phyloP scores from a whole-genome alignment of 179 eudicot genomes.

The Beta lomatogona region DNA sequence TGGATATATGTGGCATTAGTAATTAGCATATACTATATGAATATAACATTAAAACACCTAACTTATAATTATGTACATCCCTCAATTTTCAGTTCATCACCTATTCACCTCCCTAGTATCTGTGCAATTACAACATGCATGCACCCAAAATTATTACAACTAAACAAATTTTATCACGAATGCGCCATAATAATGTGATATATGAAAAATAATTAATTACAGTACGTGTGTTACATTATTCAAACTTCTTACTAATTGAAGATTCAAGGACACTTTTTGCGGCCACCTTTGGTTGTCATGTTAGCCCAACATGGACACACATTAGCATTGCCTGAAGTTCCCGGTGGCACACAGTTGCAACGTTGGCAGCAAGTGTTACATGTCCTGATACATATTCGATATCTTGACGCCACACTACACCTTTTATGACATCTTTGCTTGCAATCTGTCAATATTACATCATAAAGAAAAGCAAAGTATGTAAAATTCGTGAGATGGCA shows the following conservation, averaged over 20 bases:
- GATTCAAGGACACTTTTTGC: constrained; percentile 40
- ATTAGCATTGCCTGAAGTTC: constrained; percentile 31
- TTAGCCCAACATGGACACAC: constrained; percentile 40
- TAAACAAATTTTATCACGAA: neutral
- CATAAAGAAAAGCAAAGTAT: too few species aligned
- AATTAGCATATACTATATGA: too few species aligned
- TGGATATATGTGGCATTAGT: too few species aligned
- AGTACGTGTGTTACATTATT: neutral
- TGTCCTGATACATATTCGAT: constrained; percentile 27
- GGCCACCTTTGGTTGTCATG: constrained; percentile 32
- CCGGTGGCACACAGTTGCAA: constrained; percentile 48
- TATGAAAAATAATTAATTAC: neutral
- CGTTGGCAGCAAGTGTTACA: constrained; percentile 48
- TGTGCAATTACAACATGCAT: neutral
- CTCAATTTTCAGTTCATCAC: too few species aligned
- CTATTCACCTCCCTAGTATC: too few species aligned
- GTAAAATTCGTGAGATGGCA: too few species aligned
- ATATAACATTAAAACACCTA: too few species aligned
- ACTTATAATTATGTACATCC: too few species aligned
- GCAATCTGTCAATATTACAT: constrained; percentile 31
- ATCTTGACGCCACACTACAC: constrained; percentile 35
- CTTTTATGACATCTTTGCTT: constrained; percentile 23
- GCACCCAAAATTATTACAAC: neutral
- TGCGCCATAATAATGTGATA: neutral
- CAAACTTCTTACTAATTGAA: neutral